A percentile compares a stretch with the other conserved stretches of the same genome.
These are phyloP conservation scores for Neurospora sp. DNA, from an alignment of 495 filamentous ascomycete genomes.

Conservation along the genomic window DNA sequence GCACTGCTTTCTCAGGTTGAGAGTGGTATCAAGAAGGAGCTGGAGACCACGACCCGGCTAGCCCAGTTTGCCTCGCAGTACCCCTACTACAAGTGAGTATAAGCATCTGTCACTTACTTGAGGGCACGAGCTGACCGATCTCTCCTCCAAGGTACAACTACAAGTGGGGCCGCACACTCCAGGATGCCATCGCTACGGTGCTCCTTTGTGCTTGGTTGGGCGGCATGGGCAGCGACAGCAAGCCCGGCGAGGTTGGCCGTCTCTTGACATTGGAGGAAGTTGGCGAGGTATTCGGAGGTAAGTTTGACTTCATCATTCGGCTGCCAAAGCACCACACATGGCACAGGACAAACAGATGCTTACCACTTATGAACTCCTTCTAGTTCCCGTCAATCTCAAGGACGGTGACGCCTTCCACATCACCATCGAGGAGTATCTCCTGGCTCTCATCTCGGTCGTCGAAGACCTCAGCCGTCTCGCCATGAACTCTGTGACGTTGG, in stretches of 20 bases:
- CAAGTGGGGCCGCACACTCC: slow-evolving; percentile 73
- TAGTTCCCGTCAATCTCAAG: slow-evolving; percentile 94
- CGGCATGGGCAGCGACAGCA: slow-evolving; percentile 37
- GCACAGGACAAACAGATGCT: neutral
- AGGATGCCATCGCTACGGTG: slow-evolving; percentile 66
- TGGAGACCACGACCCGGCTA: slow-evolving; percentile 48
- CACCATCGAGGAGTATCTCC: slow-evolving; percentile 93
- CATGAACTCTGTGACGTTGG: slow-evolving; percentile 92
- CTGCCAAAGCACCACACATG: neutral
- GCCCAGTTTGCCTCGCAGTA: slow-evolving; percentile 62
- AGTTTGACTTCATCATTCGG: slow-evolving; percentile 10
- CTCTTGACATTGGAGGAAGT: slow-evolving; percentile 85
- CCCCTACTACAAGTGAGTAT: slow-evolving; percentile 80
- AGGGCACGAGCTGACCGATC: neutral
- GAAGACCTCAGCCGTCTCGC: slow-evolving; percentile 86
- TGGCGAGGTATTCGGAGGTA: slow-evolving; percentile 64
- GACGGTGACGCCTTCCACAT: slow-evolving; percentile 84
- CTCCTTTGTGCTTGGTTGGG: slow-evolving; percentile 72
- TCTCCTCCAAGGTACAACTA: slow-evolving; percentile 52
- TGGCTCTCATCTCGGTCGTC: slow-evolving; percentile 71
- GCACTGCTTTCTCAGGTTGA: slow-evolving; percentile 43
- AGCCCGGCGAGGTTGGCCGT: slow-evolving; percentile 37
- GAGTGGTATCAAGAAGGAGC: slow-evolving; percentile 45
- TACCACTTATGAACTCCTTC: neutral
- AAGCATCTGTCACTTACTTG: neutral